Percentiles rank a stretch among this genome's conserved stretches.
These are phyloP conservation scores for Pythium grandisporangium DNA, from an alignment of 352 stramenopile species.

Conservation along the genomic window DNA sequence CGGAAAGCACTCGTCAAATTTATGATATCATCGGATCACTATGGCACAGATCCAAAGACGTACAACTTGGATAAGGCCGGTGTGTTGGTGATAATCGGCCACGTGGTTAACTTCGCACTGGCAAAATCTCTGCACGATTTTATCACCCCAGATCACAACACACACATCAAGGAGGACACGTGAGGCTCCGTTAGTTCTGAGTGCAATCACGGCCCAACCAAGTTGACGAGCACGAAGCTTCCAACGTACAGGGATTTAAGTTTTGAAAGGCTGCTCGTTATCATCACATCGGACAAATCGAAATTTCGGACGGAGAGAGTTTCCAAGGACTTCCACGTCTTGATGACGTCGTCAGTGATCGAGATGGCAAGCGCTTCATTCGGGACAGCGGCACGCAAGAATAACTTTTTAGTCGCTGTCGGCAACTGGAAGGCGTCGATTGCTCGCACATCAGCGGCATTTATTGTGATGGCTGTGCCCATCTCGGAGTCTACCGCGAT, in stretches of 20 bases:
- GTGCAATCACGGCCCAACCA: too few species aligned
- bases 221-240: background rate
- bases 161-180: too few species aligned
- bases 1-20: background rate
- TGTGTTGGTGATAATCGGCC: background rate
- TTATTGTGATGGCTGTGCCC: constrained; percentile 6
- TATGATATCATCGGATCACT: background rate
- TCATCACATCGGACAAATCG: constrained; percentile 5
- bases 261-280: constrained; percentile 3
- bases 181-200: too few species aligned
- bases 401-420: constrained; percentile 1
- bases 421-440: constrained; percentile 8
- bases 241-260: constrained; percentile 9
- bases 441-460: constrained; percentile 5
- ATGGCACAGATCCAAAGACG: background rate
- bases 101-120: constrained; percentile 2
- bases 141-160: too few species aligned
- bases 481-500: background rate
- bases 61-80: constrained; percentile 10
- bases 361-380: background rate
- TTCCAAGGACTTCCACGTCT: constrained; percentile 8
- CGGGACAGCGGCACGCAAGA: constrained; percentile 1
- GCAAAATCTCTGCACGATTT: constrained; percentile 4
- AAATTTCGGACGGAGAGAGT: constrained; percentile 4
- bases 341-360: constrained; percentile 1